These are phyloP conservation scores for Primulina tabacum DNA, from an alignment of 257 asterid genomes.

Conservation along the genomic window DNA sequence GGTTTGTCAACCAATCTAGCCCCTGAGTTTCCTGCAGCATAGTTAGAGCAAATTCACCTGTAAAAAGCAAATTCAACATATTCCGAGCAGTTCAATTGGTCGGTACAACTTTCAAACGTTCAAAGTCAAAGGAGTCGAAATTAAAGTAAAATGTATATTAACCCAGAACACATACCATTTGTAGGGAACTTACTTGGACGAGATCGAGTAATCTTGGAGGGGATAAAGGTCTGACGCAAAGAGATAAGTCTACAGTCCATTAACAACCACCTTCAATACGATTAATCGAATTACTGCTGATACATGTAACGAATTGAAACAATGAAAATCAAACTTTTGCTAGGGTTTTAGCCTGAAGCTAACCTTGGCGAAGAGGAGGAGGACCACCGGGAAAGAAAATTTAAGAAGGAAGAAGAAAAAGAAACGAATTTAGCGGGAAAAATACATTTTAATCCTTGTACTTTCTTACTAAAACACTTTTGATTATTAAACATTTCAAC, in stretches of 20 bases:
- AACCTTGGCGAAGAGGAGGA: too few relatives aligned
- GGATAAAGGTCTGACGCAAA: constrained; percentile 40
- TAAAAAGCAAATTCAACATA: constrained; percentile 8
- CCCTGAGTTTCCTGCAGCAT: background rate
- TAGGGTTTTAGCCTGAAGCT: too few relatives aligned
- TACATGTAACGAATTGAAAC: too few relatives aligned
- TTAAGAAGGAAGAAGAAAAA: too few relatives aligned
- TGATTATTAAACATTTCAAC: too few relatives aligned
- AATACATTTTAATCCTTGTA: too few relatives aligned
- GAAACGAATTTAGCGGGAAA: too few relatives aligned
- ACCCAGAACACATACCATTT: background rate
- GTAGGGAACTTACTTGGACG: constrained; percentile 36
- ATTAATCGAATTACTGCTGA: constrained; percentile 2
- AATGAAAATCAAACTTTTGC: too few relatives aligned
- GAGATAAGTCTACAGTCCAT: constrained; percentile 74
- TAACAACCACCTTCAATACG: constrained; percentile 36
- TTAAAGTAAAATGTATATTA: background rate
- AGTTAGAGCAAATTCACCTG: background rate
- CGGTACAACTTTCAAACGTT: background rate
- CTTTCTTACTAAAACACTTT: too few relatives aligned
- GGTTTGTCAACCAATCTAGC: background rate
- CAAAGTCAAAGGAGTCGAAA: background rate
- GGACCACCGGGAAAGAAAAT: too few relatives aligned
- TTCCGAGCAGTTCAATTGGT: background rate
- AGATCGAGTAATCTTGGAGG: constrained; percentile 26